These are phyloP conservation scores for Colletotrichum sp. DNA, from an alignment of 2,329 filamentous ascomycete species.

Conservation along the genomic window DNA sequence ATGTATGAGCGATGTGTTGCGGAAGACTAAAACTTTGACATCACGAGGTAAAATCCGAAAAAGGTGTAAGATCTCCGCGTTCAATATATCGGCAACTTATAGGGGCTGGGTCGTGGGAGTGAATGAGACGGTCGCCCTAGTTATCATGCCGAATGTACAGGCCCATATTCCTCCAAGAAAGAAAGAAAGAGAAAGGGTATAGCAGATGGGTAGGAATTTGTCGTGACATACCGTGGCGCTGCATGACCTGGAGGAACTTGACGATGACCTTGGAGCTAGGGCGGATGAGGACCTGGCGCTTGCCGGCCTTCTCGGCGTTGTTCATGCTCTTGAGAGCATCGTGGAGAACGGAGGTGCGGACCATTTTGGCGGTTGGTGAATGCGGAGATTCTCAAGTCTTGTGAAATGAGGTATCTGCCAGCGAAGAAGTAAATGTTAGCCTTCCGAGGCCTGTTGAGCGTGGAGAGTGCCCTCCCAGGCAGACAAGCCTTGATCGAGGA, in stretches of 20 bases:
- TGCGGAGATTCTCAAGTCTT: constrained; percentile 81
- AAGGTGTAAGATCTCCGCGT: constrained; percentile 97
- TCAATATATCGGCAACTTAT: constrained; percentile 99
- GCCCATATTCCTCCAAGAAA: constrained; percentile 1
- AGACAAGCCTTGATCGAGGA: constrained; percentile 37
- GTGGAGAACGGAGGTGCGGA: constrained; percentile 99
- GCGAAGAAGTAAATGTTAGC: constrained; percentile 56
- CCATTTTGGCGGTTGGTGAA: constrained; percentile 80
- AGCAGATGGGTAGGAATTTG: not conserved
- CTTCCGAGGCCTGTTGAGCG: constrained; percentile 64
- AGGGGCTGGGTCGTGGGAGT: constrained; percentile 90
- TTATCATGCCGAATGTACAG: constrained; percentile 92
- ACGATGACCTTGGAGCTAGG: constrained; percentile 99
- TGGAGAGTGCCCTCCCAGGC: constrained; percentile 71
- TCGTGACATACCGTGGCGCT: constrained; percentile 89
- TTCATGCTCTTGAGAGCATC: constrained; percentile 99
- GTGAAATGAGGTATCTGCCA: constrained; percentile 70
- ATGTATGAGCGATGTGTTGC: constrained; percentile 76
- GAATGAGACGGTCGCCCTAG: constrained; percentile 92
- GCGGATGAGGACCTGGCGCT: constrained; percentile 98
- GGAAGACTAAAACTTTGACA: constrained; percentile 91
- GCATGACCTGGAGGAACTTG: constrained; percentile 99
- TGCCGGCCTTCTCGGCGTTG: constrained; percentile 99
- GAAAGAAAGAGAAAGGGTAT: not conserved
- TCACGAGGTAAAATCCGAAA: constrained; percentile 73